Percentiles rank a stretch among this genome's conserved stretches.
Evolutionary conservation across 225 moss, liverwort and hornwort genomes (phyloP).

Genomic region (Physcomitrellopsis africana): DNA sequence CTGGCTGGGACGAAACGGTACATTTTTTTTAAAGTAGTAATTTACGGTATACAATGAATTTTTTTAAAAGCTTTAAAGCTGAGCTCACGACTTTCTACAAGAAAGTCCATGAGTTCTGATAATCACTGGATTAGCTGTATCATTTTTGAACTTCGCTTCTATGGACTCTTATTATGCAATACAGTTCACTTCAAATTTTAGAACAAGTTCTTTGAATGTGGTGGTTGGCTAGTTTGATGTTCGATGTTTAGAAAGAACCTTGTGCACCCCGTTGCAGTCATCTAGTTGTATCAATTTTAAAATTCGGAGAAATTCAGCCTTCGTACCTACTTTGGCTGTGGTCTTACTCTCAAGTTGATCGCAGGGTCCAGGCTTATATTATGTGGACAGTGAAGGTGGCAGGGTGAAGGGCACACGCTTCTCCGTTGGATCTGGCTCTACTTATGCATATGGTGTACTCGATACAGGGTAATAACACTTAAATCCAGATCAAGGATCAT

Average conservation of each 20-base stretch:
- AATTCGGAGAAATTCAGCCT: background rate
- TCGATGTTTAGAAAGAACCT: background rate
- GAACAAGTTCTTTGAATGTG: background rate
- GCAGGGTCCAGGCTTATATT: constrained; percentile 88
- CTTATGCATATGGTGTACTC: constrained; percentile 88
- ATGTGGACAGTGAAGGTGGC: constrained; percentile 90
- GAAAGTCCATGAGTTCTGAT: background rate
- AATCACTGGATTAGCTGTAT: background rate
- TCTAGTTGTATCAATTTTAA: constrained; percentile 1
- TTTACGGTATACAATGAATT: background rate
- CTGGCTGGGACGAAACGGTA: constrained; percentile 96
- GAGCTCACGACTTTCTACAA: background rate
- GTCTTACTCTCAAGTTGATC: constrained; percentile 9
- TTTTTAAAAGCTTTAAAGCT: no score
- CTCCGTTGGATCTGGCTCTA: constrained; percentile 90
- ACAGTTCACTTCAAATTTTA: background rate
- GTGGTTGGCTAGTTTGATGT: background rate
- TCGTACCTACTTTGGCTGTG: constrained; percentile 12
- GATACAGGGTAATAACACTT: constrained; percentile 68
- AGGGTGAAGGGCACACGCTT: constrained; percentile 83
- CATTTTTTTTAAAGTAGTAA: background rate
- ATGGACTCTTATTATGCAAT: constrained; percentile 1
- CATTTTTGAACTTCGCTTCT: background rate
- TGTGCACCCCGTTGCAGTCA: background rate
- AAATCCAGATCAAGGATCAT: background rate